A percentile compares a stretch with the other conserved stretches of the same genome.
phyloP scores from a whole-genome alignment of 1,284 basidiomycete genomes.

The Rhodotorula sp. region DNA sequence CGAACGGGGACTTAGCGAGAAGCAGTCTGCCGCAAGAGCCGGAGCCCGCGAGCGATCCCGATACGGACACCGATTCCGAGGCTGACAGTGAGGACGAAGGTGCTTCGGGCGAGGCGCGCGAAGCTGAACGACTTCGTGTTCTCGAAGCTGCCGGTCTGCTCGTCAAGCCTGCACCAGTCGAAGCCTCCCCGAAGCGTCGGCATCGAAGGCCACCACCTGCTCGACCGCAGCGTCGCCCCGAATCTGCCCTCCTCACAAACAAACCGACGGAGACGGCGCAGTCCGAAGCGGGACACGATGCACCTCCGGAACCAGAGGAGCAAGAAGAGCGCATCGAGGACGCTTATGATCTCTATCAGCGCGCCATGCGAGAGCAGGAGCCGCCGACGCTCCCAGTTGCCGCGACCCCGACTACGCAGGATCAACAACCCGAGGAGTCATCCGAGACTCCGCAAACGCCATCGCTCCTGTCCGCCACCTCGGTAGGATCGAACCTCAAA shows the following conservation, averaged over 20 bases:
- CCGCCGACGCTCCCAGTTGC: conserved; percentile 1
- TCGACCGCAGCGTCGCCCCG: conserved; percentile 40
- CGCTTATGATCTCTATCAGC: conserved; percentile 64
- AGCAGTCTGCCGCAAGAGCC: neutral
- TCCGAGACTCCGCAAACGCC: neutral
- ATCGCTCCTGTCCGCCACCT: neutral
- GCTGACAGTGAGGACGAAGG: conserved; percentile 47
- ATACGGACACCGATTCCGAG: conserved; percentile 41
- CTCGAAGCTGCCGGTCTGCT: conserved; percentile 83
- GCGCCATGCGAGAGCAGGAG: conserved; percentile 34
- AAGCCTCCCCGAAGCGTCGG: conserved; percentile 53
- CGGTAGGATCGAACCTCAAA: conserved; percentile 11
- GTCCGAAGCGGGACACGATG: conserved; percentile 47
- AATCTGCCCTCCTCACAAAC: conserved; percentile 37
- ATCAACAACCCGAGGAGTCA: neutral
- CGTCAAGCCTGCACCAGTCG: conserved; percentile 55
- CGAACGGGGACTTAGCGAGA: neutral
- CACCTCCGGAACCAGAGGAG: conserved; percentile 45
- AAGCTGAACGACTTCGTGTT: conserved; percentile 72
- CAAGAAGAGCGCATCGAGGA: conserved; percentile 65
- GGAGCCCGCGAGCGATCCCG: neutral
- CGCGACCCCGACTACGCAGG: neutral
- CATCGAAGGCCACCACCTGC: conserved; percentile 26
- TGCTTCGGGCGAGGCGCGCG: conserved; percentile 58
- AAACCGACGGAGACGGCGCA: conserved; percentile 6